A percentile compares a stretch with the other conserved stretches of the same genome.
Evolutionary conservation across 1,139 yeast genomes (phyloP).

Genomic region (Sugiyamaella sp.): DNA sequence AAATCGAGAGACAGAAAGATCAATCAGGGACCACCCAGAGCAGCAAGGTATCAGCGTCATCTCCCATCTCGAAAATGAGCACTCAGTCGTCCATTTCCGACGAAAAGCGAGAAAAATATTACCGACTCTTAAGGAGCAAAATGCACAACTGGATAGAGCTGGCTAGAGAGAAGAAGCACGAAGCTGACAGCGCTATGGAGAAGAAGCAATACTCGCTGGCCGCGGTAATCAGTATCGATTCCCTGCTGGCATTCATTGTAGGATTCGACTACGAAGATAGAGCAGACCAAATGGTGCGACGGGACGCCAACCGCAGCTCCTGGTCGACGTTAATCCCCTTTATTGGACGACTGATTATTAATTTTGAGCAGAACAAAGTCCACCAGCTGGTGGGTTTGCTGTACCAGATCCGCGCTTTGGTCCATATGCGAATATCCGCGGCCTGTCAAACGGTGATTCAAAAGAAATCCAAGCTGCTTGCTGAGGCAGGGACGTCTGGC

Average conservation of each 20-base stretch:
- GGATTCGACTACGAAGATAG: constrained; percentile 48
- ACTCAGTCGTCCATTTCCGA: constrained; percentile 7
- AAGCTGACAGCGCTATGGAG: constrained; percentile 39
- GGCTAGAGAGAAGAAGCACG: constrained; percentile 43
- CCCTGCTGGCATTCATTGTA: constrained; percentile 44
- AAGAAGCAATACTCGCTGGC: constrained; percentile 36
- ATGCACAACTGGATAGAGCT: constrained; percentile 41
- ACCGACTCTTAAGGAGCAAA: constrained; percentile 33
- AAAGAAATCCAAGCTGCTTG: constrained; percentile 15
- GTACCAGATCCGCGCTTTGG: constrained; percentile 43
- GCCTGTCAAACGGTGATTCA: constrained; percentile 23
- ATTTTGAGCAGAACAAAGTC: constrained; percentile 31
- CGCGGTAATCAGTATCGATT: constrained; percentile 41
- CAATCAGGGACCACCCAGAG: neutral
- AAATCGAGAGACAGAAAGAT: neutral
- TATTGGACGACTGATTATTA: constrained; percentile 36
- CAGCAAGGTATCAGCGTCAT: neutral
- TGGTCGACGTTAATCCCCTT: constrained; percentile 46
- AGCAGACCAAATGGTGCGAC: constrained; percentile 35
- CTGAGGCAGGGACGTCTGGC: constrained; percentile 3
- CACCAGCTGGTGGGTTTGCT: constrained; percentile 40
- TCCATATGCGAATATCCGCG: constrained; percentile 40
- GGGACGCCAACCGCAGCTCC: constrained; percentile 37
- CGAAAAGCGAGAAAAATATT: constrained; percentile 35
- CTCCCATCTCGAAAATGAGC: constrained; percentile 12